Percentiles rank a stretch among this genome's conserved stretches.
These are phyloP conservation scores for Tolypocladium amazonense DNA, from an alignment of 2,329 filamentous ascomycete genomes.

Conservation along the genomic window DNA sequence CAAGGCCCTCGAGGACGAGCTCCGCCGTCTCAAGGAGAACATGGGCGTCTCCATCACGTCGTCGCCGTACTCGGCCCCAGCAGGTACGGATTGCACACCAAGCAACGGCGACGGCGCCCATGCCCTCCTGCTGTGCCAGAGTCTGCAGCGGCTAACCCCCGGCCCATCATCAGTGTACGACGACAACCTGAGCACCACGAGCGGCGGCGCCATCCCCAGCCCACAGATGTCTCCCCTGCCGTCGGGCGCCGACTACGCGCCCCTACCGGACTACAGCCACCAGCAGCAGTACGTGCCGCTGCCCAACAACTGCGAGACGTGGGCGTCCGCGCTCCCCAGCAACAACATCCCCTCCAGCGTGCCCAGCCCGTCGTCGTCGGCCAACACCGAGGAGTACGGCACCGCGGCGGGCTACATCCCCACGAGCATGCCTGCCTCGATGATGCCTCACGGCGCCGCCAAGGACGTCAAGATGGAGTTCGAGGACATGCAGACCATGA, in stretches of 20 bases:
- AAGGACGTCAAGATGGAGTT: conserved; percentile 29
- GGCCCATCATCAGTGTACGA: conserved; percentile 27
- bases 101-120: conserved; percentile 5
- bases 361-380: conserved; percentile 41
- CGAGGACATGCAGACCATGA: conserved; percentile 22
- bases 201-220: conserved; percentile 28
- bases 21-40: conserved; percentile 32
- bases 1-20: conserved; percentile 42
- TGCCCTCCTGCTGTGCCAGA: conserved; percentile 1
- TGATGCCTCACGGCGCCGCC: conserved; percentile 23
- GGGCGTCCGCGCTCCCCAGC: conserved; percentile 32
- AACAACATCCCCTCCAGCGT: conserved; percentile 34
- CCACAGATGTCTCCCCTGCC: conserved; percentile 35
- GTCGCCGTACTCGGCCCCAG: conserved; percentile 26
- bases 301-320: conserved; percentile 33
- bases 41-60: conserved; percentile 31
- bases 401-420: conserved; percentile 31
- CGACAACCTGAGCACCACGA: conserved; percentile 24
- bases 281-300: conserved; percentile 23
- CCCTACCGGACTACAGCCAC: conserved; percentile 30
- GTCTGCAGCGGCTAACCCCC: conserved; percentile 9
- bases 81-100: conserved; percentile 22
- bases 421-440: conserved; percentile 34
- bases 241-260: conserved; percentile 28
- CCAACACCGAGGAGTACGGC: conserved; percentile 35